Evolutionary conservation across 2,329 filamentous ascomycete species (phyloP), one percentile per base, ranked within the genome.

Genomic region (Botrytis aclada): DNA sequence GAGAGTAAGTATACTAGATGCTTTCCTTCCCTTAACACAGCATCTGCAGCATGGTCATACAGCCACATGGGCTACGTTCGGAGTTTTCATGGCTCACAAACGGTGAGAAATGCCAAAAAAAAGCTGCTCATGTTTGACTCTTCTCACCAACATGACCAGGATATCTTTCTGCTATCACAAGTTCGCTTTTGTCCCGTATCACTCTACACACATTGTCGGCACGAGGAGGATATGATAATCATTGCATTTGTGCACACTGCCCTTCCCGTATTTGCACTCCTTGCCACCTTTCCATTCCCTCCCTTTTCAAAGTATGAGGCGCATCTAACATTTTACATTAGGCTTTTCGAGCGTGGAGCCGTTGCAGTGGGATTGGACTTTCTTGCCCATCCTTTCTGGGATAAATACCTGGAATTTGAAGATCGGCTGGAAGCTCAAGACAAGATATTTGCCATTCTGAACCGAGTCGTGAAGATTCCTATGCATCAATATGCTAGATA

Each of bases 321-420:
- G 67, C 45, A 70, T 70, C 78, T 80, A 76, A 80, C 75, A 74
- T 64, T 71, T 25, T 9, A 25, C 61, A 39, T 69, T 81, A 99
- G 96, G 78, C 88, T 98, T 14, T 98, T 98, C 81, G 95, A 99
- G 82, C 93, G 96, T 77, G 96, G 92, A 75, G 93, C 94, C 41
- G 88, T 88, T 43, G 91, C 89, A 78, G 94, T 97, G 58, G 96
- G 96, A 25, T 87, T 98, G 29, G 96, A 99, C 83, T 99, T 97
- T 81, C 87, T 97, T 43, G 92, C 95, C 3, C 94, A 98, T 81
- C 94, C 94, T 1, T 98, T 99, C 84, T 99, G 96, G 96, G 96
- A 99, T 83, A 98, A 97, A 83, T 99, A 97, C 80, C 89, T 99
- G 76, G 96, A 98, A 81, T 98, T 97, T 79, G 96, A 98, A 81